A percentile compares a stretch with the other conserved stretches of the same genome.
Conservation (phyloP, 805 yeast genomes). For the Debaryomyces maramus region DNA sequence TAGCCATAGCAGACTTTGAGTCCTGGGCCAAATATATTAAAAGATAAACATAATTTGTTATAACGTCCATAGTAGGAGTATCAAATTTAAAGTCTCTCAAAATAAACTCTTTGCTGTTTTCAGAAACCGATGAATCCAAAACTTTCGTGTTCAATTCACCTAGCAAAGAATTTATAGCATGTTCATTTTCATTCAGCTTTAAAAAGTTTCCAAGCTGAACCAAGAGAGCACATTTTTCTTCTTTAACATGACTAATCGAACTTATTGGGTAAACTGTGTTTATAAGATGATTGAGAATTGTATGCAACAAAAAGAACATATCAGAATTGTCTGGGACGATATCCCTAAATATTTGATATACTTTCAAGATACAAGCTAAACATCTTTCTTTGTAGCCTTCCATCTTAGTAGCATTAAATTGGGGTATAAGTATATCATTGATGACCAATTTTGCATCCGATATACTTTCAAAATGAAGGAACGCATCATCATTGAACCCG, state of each 20-base stretch:
- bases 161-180: neutral
- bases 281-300: neutral
- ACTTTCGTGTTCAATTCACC: conserved; percentile 3
- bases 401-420: conserved; percentile 14
- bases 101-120: neutral
- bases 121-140: conserved; percentile 3
- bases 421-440: conserved; percentile 16
- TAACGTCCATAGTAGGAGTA: conserved; percentile 8
- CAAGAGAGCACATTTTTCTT: neutral
- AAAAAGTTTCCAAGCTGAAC: conserved; percentile 2
- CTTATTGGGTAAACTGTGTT: neutral
- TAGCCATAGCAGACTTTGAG: neutral
- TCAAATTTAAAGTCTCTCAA: conserved; percentile 9
- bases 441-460: conserved; percentile 21
- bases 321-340: neutral
- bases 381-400: conserved; percentile 18
- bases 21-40: conserved; percentile 1
- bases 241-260: neutral
- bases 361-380: conserved; percentile 19
- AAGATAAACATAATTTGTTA: conserved; percentile 12
- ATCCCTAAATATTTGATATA: conserved; percentile 14
- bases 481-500: conserved; percentile 14
- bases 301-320: neutral
- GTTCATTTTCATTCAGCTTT: neutral
- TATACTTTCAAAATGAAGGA: conserved; percentile 17